Evolutionary conservation across 2,329 filamentous ascomycete species (phyloP).

Genomic region (Pyrenochaeta sp.): DNA sequence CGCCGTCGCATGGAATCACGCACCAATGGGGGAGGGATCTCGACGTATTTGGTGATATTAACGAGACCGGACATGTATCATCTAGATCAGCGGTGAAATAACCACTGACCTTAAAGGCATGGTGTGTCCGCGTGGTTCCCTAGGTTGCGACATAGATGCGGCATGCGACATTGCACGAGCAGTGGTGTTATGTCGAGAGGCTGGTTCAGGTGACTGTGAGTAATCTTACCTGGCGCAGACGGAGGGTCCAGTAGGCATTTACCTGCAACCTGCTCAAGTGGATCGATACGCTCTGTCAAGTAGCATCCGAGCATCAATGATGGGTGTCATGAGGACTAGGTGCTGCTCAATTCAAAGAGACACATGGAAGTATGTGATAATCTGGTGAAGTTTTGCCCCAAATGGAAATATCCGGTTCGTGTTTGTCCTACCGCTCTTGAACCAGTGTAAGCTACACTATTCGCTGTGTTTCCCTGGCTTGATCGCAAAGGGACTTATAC

Average conservation of each 20-base stretch:
- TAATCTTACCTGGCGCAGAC: neutral
- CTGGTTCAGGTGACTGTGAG: neutral
- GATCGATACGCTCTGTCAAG: neutral
- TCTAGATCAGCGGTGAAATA: neutral
- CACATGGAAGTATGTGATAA: neutral
- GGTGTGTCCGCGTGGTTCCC: neutral
- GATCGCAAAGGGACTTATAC: too few relatives aligned
- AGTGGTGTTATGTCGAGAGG: neutral
- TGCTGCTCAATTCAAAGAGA: neutral
- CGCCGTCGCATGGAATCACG: neutral
- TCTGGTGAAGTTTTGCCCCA: too few relatives aligned
- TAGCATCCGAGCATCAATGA: too few relatives aligned
- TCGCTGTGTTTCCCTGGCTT: too few relatives aligned
- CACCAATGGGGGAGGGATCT: neutral
- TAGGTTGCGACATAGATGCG: neutral
- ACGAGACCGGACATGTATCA: neutral
- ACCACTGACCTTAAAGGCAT: neutral
- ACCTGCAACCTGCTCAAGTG: neutral
- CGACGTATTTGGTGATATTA: too few relatives aligned
- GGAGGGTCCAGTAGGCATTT: neutral
- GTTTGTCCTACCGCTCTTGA: too few relatives aligned
- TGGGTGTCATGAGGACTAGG: too few relatives aligned
- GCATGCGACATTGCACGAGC: neutral
- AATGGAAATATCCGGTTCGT: too few relatives aligned
- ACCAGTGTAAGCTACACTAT: too few relatives aligned